Evolutionary conservation across 768 basidiomycete genomes (phyloP).

Genomic region (Dioszegia aurantiaca): DNA sequence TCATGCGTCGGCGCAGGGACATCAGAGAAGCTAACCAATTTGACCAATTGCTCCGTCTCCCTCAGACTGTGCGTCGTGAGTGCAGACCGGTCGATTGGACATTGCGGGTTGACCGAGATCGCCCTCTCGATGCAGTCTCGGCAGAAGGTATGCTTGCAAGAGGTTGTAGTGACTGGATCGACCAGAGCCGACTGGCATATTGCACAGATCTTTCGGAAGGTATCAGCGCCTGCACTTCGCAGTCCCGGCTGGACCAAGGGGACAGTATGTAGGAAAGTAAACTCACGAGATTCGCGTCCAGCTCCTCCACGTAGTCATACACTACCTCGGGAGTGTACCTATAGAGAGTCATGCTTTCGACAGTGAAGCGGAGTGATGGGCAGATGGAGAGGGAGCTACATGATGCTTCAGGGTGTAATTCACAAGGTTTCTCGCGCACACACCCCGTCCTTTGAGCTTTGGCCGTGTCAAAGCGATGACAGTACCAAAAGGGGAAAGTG

Average conservation of each 20-base stretch:
- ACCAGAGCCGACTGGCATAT: conserved; percentile 55
- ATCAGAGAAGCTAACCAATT: conserved; percentile 33
- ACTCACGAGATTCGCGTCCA: conserved; percentile 43
- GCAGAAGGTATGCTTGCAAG: conserved; percentile 85
- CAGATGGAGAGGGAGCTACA: background rate
- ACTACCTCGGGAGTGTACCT: conserved; percentile 25
- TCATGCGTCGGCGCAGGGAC: too few relatives aligned
- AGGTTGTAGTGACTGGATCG: conserved; percentile 69
- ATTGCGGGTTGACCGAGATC: conserved; percentile 65
- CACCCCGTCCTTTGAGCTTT: too few relatives aligned
- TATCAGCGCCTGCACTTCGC: background rate
- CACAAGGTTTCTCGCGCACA: too few relatives aligned
- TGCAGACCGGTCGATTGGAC: conserved; percentile 78
- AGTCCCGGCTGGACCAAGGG: background rate
- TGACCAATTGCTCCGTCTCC: conserved; percentile 39
- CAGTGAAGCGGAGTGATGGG: too few relatives aligned
- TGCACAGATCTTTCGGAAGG: conserved; percentile 30
- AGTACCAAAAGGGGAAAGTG: too few relatives aligned
- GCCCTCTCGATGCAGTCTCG: conserved; percentile 73
- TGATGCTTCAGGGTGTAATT: too few relatives aligned
- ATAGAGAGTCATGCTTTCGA: conserved; percentile 2
- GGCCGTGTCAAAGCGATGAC: too few relatives aligned
- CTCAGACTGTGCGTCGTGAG: conserved; percentile 52
- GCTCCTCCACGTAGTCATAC: conserved; percentile 42
- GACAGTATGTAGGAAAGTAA: background rate